phyloP scores from a whole-genome alignment of 2,329 filamentous ascomycete genomes.

The Fusarium palustre region DNA sequence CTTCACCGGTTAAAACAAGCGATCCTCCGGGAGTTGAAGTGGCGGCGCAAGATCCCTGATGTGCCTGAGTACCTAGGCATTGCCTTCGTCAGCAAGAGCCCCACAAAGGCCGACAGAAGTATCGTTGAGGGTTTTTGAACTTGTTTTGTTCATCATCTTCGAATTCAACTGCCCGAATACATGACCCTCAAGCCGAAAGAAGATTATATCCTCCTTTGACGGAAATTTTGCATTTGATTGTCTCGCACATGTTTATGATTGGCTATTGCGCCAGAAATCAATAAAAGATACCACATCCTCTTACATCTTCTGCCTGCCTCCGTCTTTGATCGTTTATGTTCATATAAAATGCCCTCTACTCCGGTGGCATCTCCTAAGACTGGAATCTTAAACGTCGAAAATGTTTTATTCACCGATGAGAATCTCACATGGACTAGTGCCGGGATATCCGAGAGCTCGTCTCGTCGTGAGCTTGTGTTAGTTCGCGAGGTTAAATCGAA shows the following conservation, averaged over 20 bases:
- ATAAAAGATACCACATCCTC: slow-evolving; percentile 29
- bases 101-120: slow-evolving; percentile 34
- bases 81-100: slow-evolving; percentile 35
- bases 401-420: slow-evolving; percentile 41
- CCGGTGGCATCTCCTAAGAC: not conserved
- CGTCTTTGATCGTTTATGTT: not conserved
- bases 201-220: not conserved
- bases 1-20: slow-evolving; percentile 13
- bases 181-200: not conserved
- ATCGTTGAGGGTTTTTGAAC: slow-evolving; percentile 20
- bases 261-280: slow-evolving; percentile 18
- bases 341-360: slow-evolving; percentile 22
- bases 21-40: slow-evolving; percentile 13
- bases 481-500: slow-evolving; percentile 27
- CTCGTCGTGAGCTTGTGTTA: slow-evolving; percentile 49
- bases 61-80: slow-evolving; percentile 11
- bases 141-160: slow-evolving; percentile 21
- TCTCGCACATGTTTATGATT: slow-evolving; percentile 24
- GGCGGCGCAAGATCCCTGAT: slow-evolving; percentile 21
- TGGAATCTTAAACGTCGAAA: slow-evolving; percentile 18
- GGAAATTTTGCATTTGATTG: not conserved
- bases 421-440: slow-evolving; percentile 47
- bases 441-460: slow-evolving; percentile 26
- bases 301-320: not conserved
- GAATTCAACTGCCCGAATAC: not conserved